These are phyloP conservation scores for Botrytis galanthina DNA, from an alignment of 2,329 filamentous ascomycete genomes.

Conservation along the genomic window DNA sequence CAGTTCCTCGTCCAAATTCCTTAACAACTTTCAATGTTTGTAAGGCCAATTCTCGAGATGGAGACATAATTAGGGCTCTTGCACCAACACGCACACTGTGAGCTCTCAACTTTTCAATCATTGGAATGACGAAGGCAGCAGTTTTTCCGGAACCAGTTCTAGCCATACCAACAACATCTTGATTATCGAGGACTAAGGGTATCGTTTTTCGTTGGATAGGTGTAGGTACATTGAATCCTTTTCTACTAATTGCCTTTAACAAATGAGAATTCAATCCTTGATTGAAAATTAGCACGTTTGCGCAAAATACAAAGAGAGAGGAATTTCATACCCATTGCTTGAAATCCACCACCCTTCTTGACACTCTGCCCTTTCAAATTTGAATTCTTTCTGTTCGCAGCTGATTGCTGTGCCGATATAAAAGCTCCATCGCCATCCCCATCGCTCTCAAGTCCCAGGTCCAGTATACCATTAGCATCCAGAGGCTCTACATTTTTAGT, in stretches of 20 bases:
- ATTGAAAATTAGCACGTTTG: conserved; percentile 23
- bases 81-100: conserved; percentile 86
- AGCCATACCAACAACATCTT: conserved; percentile 99
- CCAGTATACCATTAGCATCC: conserved; percentile 61
- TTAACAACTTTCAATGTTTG: conserved; percentile 97
- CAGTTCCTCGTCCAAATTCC: conserved; percentile 85
- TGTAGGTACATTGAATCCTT: conserved; percentile 94
- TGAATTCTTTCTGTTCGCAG: conserved; percentile 79
- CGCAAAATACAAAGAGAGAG: not conserved
- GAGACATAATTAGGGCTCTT: conserved; percentile 83
- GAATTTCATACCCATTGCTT: conserved; percentile 75
- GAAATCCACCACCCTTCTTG: conserved; percentile 96
- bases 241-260: conserved; percentile 85
- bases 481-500: conserved; percentile 48
- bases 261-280: conserved; percentile 74
- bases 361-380: conserved; percentile 81
- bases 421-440: conserved; percentile 80
- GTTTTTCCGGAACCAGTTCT: conserved; percentile 99
- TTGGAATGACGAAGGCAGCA: conserved; percentile 94
- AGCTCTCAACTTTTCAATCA: conserved; percentile 89
- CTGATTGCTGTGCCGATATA: conserved; percentile 83
- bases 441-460: conserved; percentile 52
- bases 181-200: conserved; percentile 80
- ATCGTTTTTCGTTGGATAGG: conserved; percentile 98
- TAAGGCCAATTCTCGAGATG: conserved; percentile 88